These are phyloP conservation scores for Dioscorea dumetorum DNA, from an alignment of 106 monocot species.

Conservation along the genomic window DNA sequence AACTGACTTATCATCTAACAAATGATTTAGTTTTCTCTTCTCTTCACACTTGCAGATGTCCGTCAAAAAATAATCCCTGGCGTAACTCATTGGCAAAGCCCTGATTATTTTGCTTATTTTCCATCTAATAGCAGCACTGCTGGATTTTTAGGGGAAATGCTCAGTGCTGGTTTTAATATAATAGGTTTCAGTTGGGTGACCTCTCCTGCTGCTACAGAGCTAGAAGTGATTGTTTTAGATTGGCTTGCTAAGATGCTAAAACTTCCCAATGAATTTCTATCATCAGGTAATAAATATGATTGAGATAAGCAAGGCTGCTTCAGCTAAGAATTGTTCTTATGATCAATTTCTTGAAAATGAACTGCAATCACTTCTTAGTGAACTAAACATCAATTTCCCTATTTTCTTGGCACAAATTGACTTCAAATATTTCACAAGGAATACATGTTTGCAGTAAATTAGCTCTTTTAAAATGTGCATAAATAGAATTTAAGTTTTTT, in stretches of 20 bases:
- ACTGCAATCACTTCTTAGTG: neutral
- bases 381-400: no score
- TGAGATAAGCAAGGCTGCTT: no score
- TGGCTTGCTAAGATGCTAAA: constrained; percentile 86
- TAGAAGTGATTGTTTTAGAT: constrained; percentile 85
- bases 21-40: neutral
- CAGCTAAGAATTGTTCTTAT: no score
- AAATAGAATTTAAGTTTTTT: no score
- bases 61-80: constrained; percentile 67
- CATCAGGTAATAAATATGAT: constrained; percentile 36
- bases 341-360: neutral
- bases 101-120: constrained; percentile 76
- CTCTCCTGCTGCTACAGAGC: constrained; percentile 89
- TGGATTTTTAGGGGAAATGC: constrained; percentile 90
- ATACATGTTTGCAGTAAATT: no score
- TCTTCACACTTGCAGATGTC: constrained; percentile 39
- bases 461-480: no score
- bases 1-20: neutral
- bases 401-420: no score
- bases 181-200: constrained; percentile 87
- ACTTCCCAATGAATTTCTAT: constrained; percentile 66
- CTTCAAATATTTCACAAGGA: no score
- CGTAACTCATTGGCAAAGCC: constrained; percentile 80
- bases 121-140: constrained; percentile 82
- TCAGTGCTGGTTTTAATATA: constrained; percentile 68